Conservation (phyloP, 2,329 filamentous ascomycete genomes). For the Pleurostoma richardsiae region DNA sequence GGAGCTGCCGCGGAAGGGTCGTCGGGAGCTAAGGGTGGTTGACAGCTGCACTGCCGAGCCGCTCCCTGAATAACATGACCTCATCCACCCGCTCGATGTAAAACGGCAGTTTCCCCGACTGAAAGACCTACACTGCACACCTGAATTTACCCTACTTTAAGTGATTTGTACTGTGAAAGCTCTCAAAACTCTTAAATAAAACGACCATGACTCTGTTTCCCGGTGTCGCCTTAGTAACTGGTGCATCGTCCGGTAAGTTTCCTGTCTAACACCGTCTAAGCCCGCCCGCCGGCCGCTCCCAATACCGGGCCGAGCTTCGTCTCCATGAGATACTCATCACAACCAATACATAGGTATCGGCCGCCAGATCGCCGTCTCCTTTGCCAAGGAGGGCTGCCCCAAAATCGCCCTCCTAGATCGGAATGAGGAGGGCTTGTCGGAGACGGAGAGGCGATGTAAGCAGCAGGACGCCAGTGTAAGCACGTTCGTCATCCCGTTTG, state of each 20-base stretch:
- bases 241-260: conserved; percentile 22
- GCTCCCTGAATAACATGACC: too few species aligned
- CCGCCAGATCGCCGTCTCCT: conserved; percentile 43
- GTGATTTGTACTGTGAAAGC: neutral
- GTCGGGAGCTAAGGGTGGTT: too few species aligned
- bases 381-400: conserved; percentile 43
- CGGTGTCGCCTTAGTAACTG: conserved; percentile 33
- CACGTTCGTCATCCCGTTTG: conserved; percentile 30
- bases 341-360: conserved; percentile 43
- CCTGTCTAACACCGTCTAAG: too few species aligned
- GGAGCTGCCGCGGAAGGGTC: too few species aligned
- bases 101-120: too few species aligned
- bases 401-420: conserved; percentile 51
- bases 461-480: conserved; percentile 24
- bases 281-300: neutral
- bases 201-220: conserved; percentile 1
- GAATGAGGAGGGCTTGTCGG: conserved; percentile 30
- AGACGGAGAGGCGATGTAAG: conserved; percentile 25
- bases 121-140: neutral
- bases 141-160: neutral
- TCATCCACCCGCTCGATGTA: too few species aligned
- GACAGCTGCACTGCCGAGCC: too few species aligned
- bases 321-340: neutral
- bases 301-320: neutral
- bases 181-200: neutral